Conservation (phyloP, 768 basidiomycete genomes). For the Omphalotus guepiniiformis region DNA sequence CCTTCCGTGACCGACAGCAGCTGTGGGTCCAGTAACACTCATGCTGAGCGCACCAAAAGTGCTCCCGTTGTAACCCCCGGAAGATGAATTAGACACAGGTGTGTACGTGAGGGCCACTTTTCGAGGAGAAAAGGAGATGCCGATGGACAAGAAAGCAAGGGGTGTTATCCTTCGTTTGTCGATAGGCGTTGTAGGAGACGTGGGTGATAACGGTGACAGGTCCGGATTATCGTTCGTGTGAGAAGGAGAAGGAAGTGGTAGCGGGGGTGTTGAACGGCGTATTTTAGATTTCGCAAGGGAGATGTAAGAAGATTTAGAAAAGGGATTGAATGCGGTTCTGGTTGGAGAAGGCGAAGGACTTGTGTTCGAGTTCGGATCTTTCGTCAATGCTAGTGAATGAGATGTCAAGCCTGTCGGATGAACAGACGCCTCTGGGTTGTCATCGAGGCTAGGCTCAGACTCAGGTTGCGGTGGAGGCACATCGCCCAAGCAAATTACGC, state of each 20-base stretch:
- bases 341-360: slow-evolving; percentile 1
- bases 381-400: too few species aligned
- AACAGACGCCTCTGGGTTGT: neutral
- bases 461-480: neutral
- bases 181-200: neutral
- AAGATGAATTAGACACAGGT: slow-evolving; percentile 1
- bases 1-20: neutral
- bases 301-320: slow-evolving; percentile 6
- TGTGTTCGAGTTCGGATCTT: too few species aligned
- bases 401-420: too few species aligned
- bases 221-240: too few species aligned
- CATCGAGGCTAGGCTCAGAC: neutral
- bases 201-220: neutral
- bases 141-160: slow-evolving; percentile 33
- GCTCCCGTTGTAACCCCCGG: slow-evolving; percentile 6
- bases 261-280: too few species aligned
- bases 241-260: too few species aligned
- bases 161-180: slow-evolving; percentile 14
- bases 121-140: slow-evolving; percentile 39
- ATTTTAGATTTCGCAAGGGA: slow-evolving; percentile 7
- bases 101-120: slow-evolving; percentile 35
- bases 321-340: slow-evolving; percentile 4
- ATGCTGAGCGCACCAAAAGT: slow-evolving; percentile 7
- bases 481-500: slow-evolving; percentile 10
- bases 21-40: slow-evolving; percentile 3